Evolutionary conservation across 2,329 filamentous ascomycete genomes (phyloP), one percentile per base, ranked within the genome.

Genomic region (Meredithiella fracta): DNA sequence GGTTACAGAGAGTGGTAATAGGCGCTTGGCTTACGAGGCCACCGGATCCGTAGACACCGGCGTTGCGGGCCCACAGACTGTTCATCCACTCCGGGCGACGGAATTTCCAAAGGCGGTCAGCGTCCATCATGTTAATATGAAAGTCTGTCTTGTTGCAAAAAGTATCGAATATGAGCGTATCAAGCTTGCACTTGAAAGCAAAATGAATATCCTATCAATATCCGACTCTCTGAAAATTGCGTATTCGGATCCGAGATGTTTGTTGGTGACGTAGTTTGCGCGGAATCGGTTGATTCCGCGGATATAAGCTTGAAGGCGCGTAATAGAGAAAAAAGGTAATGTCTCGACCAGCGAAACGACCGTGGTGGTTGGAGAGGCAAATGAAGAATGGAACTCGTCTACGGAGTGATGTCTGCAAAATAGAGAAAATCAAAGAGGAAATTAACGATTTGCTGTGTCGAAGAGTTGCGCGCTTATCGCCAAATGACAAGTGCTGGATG

Each of bases 71-170:
- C 71, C 75, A 79, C 61, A 75, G 72, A 67, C 74, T 81, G 70
- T 79, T 82, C 57, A 82, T 72, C 80, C 80, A 84, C 65, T 81
- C 78, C 56, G 80, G 80, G 72, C 70, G 75, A 67, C 73, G 67
- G 65, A 83, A 83, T 71, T 82, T 83, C 75, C 76, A 83, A 62
- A 83, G 77, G 56, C 79, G 77, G 59, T 82, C 79, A 62, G 82
- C 79, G 60, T 79, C 76, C 77, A 81, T 81, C 52, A 34, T 66
- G 34, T 29, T 9, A 29, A 29, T 42, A 26, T 52, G 20, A 22
- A 6, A 23, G 31, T 20, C 4, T n/a, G 31, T 26, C 25, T 44
- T 26, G 34, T 15, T 17, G 17, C 4, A 44, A 26, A 25, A 14
- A 22, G 49, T 31, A 34, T 11, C 11, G 29, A n/a, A n/a, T 34